A percentile compares a stretch with the other conserved stretches of the same genome.
Conservation (phyloP, 2,329 filamentous ascomycete genomes). For the Cladosporium phlei region DNA sequence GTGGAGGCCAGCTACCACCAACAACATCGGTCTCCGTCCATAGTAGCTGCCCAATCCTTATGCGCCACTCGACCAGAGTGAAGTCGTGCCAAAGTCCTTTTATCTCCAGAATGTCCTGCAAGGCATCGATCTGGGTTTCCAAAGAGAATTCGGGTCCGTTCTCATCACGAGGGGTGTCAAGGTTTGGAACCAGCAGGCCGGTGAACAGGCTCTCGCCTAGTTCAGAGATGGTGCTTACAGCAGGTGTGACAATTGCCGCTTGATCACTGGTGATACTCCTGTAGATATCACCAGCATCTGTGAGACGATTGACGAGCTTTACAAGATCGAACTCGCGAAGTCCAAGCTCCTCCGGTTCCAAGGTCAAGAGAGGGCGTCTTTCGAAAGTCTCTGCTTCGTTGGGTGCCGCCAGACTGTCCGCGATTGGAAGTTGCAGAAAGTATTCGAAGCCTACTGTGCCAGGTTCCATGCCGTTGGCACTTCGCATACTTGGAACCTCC, state of each 20-base stretch:
- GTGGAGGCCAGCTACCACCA: conserved; percentile 22
- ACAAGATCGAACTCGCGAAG: conserved; percentile 21
- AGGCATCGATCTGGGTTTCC: conserved; percentile 42
- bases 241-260: background rate
- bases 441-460: conserved; percentile 45
- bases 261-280: background rate
- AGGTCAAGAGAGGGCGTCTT: conserved; percentile 19
- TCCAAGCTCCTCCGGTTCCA: conserved; percentile 24
- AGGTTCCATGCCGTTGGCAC: conserved; percentile 40
- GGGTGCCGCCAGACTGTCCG: conserved; percentile 28
- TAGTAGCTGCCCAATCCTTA: conserved; percentile 43
- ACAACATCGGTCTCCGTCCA: conserved; percentile 32
- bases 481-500: conserved; percentile 48
- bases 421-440: conserved; percentile 44
- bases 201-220: conserved; percentile 28
- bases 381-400: conserved; percentile 16
- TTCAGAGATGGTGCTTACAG: conserved; percentile 20
- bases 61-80: conserved; percentile 42
- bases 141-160: conserved; percentile 23
- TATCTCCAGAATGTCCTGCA: conserved; percentile 40
- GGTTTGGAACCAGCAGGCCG: conserved; percentile 21
- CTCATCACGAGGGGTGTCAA: conserved; percentile 14
- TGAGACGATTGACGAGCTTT: conserved; percentile 21
- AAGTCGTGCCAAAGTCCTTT: conserved; percentile 46
- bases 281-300: conserved; percentile 19